These are phyloP conservation scores for Neoscytalidium dimidiatum DNA, from an alignment of 2,329 filamentous ascomycete genomes.

Conservation along the genomic window DNA sequence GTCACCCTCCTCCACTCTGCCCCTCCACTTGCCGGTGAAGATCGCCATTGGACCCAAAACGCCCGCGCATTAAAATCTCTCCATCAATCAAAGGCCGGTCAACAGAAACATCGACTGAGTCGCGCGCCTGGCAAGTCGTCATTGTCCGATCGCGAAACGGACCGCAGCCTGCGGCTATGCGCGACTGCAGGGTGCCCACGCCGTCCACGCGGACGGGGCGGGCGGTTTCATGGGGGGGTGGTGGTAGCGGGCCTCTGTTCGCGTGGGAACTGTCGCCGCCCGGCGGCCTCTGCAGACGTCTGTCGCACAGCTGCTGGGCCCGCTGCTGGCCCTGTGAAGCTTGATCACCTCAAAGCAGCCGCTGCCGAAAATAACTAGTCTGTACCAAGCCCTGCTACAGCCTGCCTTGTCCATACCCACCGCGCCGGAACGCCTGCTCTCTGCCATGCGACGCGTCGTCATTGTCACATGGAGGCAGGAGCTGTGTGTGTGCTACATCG, in stretches of 20 bases:
- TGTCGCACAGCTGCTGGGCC: not conserved
- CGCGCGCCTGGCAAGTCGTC: not conserved
- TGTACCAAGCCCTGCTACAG: not conserved
- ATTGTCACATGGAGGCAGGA: not conserved
- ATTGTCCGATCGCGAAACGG: conserved; percentile 12
- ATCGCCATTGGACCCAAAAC: conserved; percentile 3
- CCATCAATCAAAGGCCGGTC: conserved; percentile 8
- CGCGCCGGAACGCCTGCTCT: not conserved
- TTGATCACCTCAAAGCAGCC: conserved; percentile 1
- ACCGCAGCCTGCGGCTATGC: conserved; percentile 7
- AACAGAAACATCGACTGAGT: not conserved
- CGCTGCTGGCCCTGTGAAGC: not conserved
- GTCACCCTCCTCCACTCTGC: not conserved
- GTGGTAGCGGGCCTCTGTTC: not conserved
- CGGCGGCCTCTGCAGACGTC: conserved; percentile 5
- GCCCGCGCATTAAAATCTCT: conserved; percentile 14
- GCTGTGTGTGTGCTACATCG: not conserved
- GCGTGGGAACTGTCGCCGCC: not conserved
- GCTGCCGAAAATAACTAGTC: conserved; percentile 19
- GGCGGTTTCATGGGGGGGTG: conserved; percentile 3
- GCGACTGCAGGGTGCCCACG: conserved; percentile 2
- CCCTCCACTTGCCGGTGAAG: not conserved
- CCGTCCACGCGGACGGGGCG: conserved; percentile 9
- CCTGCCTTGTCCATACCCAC: not conserved
- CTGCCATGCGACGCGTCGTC: not conserved